Base-by-base conservation (phyloP, 2,329 filamentous ascomycete genomes). In the Penicillium digitatum region DNA sequence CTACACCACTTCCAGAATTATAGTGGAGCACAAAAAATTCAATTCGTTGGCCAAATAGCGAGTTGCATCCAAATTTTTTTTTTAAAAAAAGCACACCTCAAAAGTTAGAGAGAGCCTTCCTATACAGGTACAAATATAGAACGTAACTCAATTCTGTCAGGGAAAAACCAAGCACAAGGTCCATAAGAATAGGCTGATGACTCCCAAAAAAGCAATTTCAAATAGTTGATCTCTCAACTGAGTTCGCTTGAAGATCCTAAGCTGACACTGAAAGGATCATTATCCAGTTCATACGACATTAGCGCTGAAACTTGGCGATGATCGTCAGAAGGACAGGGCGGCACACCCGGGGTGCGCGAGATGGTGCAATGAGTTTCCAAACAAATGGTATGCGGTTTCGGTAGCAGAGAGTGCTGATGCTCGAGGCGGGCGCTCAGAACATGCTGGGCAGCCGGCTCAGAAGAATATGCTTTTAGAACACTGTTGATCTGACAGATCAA, bases 341-440 rank as follows among this genome's bases (percentile, higher is more conserved):
- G 39, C 16, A 37, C 38, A 10, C 31, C 38, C 2, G 32, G 42
- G 37, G 48, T 51, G 27, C 57, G 56, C 2, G 61, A 37, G 38
- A 69, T 50, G 11, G 61, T 65, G 39, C 69, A 68, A 32, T 60
- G 55, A 4, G 54, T 61, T 42, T 66, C 60, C 12, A 62, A 52
- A 20, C 51, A 58, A n/a, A 71, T 47, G n/a, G 35, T 54, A 12
- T 61, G 66, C n/a, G 54, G 51, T 20, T 45, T 31, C 2, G 69
- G 61, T 5, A 74, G 48, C 16, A 69, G 59, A 3, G 71, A 70
- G 55, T 74, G 70, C 14, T 52, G 62, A 48, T 74, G 72, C 24
- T 64, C 62, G 6, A 72, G 59, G 14, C 44, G 57, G 27, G 66
- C 69, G 12, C 56, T 65, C 14, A 72, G 53, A 14, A 71, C 52